These are phyloP conservation scores for Hericium alpestre DNA, from an alignment of 768 basidiomycete species.

Conservation along the genomic window DNA sequence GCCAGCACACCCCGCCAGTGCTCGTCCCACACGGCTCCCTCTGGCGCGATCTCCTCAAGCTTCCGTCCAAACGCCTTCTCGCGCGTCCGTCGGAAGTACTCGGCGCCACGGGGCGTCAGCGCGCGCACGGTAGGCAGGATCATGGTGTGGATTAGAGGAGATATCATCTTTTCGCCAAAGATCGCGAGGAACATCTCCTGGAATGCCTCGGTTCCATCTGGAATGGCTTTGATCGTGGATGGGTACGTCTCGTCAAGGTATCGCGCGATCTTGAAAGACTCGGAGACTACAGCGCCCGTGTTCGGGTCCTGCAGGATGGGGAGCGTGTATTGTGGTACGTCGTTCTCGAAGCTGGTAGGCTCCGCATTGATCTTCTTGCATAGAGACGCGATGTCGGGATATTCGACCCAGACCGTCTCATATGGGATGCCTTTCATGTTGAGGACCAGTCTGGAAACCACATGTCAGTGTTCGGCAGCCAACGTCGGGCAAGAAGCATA, in stretches of 20 bases:
- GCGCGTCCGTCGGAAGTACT: not conserved
- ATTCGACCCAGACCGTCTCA: constrained; percentile 38
- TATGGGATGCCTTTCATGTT: constrained; percentile 30
- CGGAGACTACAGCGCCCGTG: constrained; percentile 27
- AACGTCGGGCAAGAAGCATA: not conserved
- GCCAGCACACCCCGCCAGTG: not conserved
- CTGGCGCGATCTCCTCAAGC: not conserved
- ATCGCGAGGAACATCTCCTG: not conserved
- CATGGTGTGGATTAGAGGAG: not conserved
- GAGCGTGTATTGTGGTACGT: constrained; percentile 29
- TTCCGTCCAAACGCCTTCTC: not conserved
- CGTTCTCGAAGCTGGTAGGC: constrained; percentile 24
- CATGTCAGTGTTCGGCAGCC: not conserved
- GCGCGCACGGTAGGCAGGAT: not conserved
- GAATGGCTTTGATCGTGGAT: not conserved
- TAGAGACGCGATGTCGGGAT: constrained; percentile 30
- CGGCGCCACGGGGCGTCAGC: not conserved
- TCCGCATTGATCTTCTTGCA: constrained; percentile 24
- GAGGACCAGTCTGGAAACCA: constrained; percentile 18
- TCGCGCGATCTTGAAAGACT: constrained; percentile 36
- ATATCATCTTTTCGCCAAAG: not conserved
- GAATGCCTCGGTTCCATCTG: not conserved
- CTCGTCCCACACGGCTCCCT: not conserved
- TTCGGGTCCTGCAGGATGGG: constrained; percentile 40
- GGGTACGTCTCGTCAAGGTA: constrained; percentile 45